Evolutionary conservation across 1,284 basidiomycete species (phyloP).

Genomic region (Cystobasidiaceae sp.): DNA sequence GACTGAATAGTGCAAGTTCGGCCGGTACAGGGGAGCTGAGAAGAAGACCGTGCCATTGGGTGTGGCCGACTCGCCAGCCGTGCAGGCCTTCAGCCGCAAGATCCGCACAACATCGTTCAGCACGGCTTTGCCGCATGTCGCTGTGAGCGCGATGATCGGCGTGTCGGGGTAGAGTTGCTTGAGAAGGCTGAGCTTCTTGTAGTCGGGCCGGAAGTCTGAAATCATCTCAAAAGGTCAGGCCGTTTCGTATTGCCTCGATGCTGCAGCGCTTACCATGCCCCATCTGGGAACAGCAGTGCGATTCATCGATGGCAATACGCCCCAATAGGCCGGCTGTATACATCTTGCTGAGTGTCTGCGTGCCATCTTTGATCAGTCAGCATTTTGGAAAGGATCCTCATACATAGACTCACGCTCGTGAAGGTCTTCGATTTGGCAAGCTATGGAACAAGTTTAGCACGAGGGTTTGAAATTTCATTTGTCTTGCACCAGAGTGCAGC

Average conservation of each 20-base stretch:
- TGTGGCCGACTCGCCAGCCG: slow-evolving; percentile 61
- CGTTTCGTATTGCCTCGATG: too few relatives aligned
- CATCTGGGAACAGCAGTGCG: slow-evolving; percentile 73
- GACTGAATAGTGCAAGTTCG: slow-evolving; percentile 75
- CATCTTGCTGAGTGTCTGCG: slow-evolving; percentile 66
- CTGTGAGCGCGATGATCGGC: slow-evolving; percentile 77
- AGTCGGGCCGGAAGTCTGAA: slow-evolving; percentile 63
- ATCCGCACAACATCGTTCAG: slow-evolving; percentile 72
- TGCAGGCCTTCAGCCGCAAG: slow-evolving; percentile 60
- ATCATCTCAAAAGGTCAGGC: too few relatives aligned
- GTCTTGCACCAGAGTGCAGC: not conserved
- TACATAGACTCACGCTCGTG: slow-evolving; percentile 49
- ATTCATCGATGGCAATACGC: slow-evolving; percentile 73
- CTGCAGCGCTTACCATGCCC: slow-evolving; percentile 66
- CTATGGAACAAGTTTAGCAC: slow-evolving; percentile 52
- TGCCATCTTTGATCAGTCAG: slow-evolving; percentile 50
- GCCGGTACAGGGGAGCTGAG: slow-evolving; percentile 71
- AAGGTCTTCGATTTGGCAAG: slow-evolving; percentile 14
- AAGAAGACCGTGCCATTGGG: slow-evolving; percentile 73
- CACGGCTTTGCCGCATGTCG: slow-evolving; percentile 74
- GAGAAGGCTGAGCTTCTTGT: slow-evolving; percentile 66
- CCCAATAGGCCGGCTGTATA: slow-evolving; percentile 58
- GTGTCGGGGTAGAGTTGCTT: slow-evolving; percentile 68
- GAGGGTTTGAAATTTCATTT: not conserved
- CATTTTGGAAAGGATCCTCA: slow-evolving; percentile 46